Conservation (phyloP, 495 filamentous ascomycete species). For the Neurospora sp. region DNA sequence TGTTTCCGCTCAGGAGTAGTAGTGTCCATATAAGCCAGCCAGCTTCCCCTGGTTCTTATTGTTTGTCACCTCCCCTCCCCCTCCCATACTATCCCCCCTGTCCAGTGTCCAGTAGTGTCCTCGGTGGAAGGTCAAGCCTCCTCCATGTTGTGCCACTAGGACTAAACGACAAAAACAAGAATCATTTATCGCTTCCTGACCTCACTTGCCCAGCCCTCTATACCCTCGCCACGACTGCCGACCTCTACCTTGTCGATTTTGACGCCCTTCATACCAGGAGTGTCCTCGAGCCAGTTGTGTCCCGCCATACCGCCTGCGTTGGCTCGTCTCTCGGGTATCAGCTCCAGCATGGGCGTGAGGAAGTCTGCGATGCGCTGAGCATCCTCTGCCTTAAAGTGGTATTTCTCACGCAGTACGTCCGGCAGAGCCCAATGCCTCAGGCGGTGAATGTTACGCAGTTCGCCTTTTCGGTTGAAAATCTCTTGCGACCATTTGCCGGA, state of each 20-base stretch:
- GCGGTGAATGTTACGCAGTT: slow-evolving; percentile 94
- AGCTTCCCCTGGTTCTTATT: background rate
- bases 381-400: slow-evolving; percentile 79
- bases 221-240: slow-evolving; percentile 80
- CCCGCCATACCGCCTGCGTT: slow-evolving; percentile 93
- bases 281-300: slow-evolving; percentile 69
- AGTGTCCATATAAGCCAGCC: background rate
- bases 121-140: background rate
- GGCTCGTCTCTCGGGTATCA: slow-evolving; percentile 75
- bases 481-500: slow-evolving; percentile 96
- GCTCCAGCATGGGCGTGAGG: slow-evolving; percentile 83
- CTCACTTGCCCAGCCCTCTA: slow-evolving; percentile 91
- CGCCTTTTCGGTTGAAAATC: slow-evolving; percentile 97
- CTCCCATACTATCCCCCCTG: background rate
- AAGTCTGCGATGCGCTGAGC: slow-evolving; percentile 72
- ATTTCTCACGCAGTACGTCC: slow-evolving; percentile 92
- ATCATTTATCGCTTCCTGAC: slow-evolving; percentile 64
- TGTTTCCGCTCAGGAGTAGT: background rate
- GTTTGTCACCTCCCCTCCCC: background rate
- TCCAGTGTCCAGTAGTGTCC: background rate
- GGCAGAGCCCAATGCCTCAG: slow-evolving; percentile 93
- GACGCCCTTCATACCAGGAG: slow-evolving; percentile 76
- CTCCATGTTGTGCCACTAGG: background rate
- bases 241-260: slow-evolving; percentile 59
- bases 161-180: background rate